These are phyloP conservation scores for Pichia phayaonensis DNA, from an alignment of 805 yeast species.

Conservation along the genomic window DNA sequence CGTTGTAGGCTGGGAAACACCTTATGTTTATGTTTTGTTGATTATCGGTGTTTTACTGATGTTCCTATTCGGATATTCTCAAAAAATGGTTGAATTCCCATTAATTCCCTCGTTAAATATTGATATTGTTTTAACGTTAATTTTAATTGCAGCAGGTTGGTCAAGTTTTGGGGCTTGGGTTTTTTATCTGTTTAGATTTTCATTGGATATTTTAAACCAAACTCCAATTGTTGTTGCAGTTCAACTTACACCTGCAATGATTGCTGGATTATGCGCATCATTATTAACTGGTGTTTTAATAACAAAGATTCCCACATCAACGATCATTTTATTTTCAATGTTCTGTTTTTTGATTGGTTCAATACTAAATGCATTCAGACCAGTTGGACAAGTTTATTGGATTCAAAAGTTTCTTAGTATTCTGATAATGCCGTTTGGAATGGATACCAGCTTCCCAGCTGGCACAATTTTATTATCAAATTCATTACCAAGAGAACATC, in stretches of 20 bases:
- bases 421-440: conserved; percentile 57
- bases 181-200: conserved; percentile 50
- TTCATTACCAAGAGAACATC: conserved; percentile 51
- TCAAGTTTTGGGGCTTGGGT: conserved; percentile 70
- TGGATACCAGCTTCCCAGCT: conserved; percentile 76
- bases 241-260: conserved; percentile 36
- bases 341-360: conserved; percentile 48
- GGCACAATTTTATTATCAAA: conserved; percentile 57
- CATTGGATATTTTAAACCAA: conserved; percentile 43
- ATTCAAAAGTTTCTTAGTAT: conserved; percentile 47
- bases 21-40: conserved; percentile 51
- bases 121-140: conserved; percentile 41
- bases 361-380: conserved; percentile 46
- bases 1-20: conserved; percentile 53
- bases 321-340: conserved; percentile 43
- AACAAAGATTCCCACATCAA: conserved; percentile 39
- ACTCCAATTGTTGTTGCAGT: conserved; percentile 40
- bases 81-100: conserved; percentile 30
- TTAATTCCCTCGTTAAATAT: conserved; percentile 34
- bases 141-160: conserved; percentile 59
- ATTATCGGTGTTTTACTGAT: conserved; percentile 41
- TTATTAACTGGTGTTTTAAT: conserved; percentile 42
- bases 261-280: conserved; percentile 53
- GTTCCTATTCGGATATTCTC: conserved; percentile 40
- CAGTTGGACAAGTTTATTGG: conserved; percentile 55